Percentiles rank a stretch among this genome's conserved stretches.
Evolutionary conservation across 2,329 filamentous ascomycete genomes (phyloP).

Genomic region (Cordyceps pruinosa): DNA sequence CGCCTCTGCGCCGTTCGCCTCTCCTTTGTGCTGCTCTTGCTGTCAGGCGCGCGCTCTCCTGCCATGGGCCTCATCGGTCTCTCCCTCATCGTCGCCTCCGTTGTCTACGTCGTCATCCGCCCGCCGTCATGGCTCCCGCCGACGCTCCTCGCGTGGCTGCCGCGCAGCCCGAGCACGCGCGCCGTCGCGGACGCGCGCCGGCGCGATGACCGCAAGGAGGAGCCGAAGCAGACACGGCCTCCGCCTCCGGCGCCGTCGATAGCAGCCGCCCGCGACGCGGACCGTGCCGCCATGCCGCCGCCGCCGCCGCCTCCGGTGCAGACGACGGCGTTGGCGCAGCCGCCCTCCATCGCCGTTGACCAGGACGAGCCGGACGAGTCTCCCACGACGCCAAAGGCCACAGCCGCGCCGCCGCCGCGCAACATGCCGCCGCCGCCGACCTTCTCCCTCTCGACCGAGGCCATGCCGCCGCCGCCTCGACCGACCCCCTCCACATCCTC

Average conservation of each 20-base stretch:
- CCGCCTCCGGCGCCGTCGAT: not conserved
- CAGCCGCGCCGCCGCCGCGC: constrained; percentile 38
- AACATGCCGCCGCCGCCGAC: constrained; percentile 27
- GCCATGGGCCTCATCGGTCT: constrained; percentile 52
- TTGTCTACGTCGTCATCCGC: constrained; percentile 50
- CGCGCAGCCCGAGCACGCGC: not conserved
- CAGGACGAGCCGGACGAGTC: not conserved
- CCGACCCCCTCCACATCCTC: not conserved
- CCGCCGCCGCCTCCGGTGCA: constrained; percentile 30
- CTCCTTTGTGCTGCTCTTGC: not conserved
- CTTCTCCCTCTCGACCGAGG: constrained; percentile 35
- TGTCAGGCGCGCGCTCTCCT: not conserved
- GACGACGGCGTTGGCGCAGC: constrained; percentile 22
- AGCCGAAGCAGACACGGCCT: not conserved
- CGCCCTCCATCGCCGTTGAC: constrained; percentile 16
- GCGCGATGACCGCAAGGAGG: not conserved
- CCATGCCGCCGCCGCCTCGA: constrained; percentile 14
- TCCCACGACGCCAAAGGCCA: constrained; percentile 18
- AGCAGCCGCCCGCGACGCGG: constrained; percentile 13
- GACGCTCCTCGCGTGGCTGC: constrained; percentile 13
- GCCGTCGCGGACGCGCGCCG: not conserved
- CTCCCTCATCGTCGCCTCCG: constrained; percentile 54
- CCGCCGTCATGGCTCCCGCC: constrained; percentile 41
- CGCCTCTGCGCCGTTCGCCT: constrained; percentile 4
- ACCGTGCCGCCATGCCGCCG: constrained; percentile 31